Evolutionary conservation across 1,139 yeast genomes (phyloP).

Genomic region (Saccharomyces uvarum): DNA sequence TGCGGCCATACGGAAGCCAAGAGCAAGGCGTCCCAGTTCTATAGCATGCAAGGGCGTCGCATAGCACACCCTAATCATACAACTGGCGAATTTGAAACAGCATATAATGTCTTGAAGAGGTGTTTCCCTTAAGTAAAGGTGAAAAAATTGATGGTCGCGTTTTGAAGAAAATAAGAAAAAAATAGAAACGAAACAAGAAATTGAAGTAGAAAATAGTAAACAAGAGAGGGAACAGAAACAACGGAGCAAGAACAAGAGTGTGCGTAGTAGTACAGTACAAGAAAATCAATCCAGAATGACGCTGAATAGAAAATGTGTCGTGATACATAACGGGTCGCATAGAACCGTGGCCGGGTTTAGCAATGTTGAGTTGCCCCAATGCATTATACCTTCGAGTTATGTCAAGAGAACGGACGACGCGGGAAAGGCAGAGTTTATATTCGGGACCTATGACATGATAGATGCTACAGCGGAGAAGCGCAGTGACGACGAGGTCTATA

Average conservation of each 20-base stretch:
- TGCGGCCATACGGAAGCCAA: neutral
- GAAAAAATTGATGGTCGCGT: neutral
- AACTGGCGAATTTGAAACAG: neutral
- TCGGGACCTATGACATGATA: conserved; percentile 36
- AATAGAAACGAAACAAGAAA: neutral
- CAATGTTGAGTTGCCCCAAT: conserved; percentile 53
- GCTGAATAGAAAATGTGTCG: conserved; percentile 35
- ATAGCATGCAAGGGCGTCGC: neutral
- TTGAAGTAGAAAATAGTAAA: neutral
- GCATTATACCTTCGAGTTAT: conserved; percentile 53
- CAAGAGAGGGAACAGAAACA: neutral
- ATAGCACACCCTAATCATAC: neutral
- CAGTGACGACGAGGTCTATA: conserved; percentile 46
- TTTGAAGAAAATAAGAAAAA: neutral
- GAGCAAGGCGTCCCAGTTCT: neutral
- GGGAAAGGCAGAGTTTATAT: conserved; percentile 36
- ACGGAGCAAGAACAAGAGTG: neutral
- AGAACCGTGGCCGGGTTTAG: conserved; percentile 67
- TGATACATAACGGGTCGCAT: conserved; percentile 61
- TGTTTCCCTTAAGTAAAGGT: neutral
- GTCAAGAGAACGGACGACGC: conserved; percentile 29
- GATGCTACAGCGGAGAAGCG: conserved; percentile 38
- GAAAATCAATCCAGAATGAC: conserved; percentile 3
- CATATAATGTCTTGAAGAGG: neutral
- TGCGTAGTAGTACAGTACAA: neutral